Evolutionary conservation across 225 moss, liverwort and hornwort genomes (phyloP).

Genomic region (Sphagnum tenellum): DNA sequence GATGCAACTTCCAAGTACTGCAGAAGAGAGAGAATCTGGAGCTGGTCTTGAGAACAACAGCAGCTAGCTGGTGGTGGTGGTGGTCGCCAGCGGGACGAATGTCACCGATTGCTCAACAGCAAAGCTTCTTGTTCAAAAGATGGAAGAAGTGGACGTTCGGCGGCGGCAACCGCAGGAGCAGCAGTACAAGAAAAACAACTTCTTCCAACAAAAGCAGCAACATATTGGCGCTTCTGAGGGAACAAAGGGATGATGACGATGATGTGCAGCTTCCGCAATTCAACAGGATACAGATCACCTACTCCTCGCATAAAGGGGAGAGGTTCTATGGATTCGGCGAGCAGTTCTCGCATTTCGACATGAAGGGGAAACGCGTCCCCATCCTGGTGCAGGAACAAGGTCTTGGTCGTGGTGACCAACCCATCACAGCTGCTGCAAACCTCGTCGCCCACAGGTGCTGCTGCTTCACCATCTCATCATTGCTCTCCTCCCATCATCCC

Average conservation of each 20-base stretch:
- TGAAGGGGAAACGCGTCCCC: conserved; percentile 73
- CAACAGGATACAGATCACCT: conserved; percentile 66
- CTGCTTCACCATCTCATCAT: too few relatives aligned
- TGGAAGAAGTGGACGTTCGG: too few relatives aligned
- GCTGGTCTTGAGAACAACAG: too few relatives aligned
- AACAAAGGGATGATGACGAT: conserved; percentile 4
- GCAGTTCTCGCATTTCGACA: conserved; percentile 69
- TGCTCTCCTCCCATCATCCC: too few relatives aligned
- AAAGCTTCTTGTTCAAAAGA: too few relatives aligned
- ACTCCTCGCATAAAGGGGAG: conserved; percentile 40
- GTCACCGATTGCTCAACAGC: too few relatives aligned
- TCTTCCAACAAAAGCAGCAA: neutral
- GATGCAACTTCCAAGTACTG: too few relatives aligned
- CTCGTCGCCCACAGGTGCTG: conserved; percentile 61
- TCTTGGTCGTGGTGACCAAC: conserved; percentile 78
- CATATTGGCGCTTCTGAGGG: conserved; percentile 3
- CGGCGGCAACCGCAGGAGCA: neutral
- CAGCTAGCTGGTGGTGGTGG: too few relatives aligned
- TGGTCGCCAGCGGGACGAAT: too few relatives aligned
- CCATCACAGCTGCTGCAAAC: conserved; percentile 80
- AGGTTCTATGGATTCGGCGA: conserved; percentile 90
- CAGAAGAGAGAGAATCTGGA: too few relatives aligned
- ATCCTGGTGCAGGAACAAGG: conserved; percentile 91
- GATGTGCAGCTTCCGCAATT: conserved; percentile 18
- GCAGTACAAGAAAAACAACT: neutral